Conservation (phyloP, 2,329 filamentous ascomycete species). For the Neonectria faginata region DNA sequence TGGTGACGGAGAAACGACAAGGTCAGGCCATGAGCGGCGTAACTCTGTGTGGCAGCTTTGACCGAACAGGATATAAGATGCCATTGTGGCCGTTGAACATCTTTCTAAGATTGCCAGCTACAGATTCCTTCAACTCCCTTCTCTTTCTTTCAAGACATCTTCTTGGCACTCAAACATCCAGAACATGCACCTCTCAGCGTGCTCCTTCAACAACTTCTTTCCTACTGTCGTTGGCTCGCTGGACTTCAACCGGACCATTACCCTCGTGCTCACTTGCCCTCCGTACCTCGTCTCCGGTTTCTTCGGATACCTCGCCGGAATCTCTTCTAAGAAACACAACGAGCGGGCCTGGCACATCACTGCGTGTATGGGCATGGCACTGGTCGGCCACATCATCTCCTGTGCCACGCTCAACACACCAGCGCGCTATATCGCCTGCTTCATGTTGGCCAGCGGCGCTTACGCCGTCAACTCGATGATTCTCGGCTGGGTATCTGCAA, state of each 20-base stretch:
- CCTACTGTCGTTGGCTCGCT: no score
- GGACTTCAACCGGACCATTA: no score
- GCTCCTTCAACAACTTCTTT: no score
- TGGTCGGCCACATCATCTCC: no score
- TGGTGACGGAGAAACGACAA: constrained; percentile 4
- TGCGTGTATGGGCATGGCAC: no score
- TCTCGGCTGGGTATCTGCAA: no score
- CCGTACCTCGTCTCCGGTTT: constrained; percentile 15
- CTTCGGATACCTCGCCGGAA: constrained; percentile 55
- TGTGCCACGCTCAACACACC: no score
- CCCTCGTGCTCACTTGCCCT: no score
- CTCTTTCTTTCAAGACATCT: neutral
- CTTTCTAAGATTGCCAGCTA: neutral
- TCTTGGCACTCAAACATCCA: neutral
- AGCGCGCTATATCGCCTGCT: no score
- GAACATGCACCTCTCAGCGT: no score
- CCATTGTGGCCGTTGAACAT: neutral
- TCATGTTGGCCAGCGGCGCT: no score
- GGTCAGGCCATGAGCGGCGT: constrained; percentile 16
- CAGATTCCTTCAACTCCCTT: neutral
- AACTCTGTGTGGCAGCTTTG: neutral
- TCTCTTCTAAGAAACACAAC: constrained; percentile 57
- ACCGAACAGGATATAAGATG: constrained; percentile 21
- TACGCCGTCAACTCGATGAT: no score
- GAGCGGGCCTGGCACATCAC: constrained; percentile 39